Evolutionary conservation across 2,329 filamentous ascomycete species (phyloP).

Genomic region (Exophiala aquamarina): DNA sequence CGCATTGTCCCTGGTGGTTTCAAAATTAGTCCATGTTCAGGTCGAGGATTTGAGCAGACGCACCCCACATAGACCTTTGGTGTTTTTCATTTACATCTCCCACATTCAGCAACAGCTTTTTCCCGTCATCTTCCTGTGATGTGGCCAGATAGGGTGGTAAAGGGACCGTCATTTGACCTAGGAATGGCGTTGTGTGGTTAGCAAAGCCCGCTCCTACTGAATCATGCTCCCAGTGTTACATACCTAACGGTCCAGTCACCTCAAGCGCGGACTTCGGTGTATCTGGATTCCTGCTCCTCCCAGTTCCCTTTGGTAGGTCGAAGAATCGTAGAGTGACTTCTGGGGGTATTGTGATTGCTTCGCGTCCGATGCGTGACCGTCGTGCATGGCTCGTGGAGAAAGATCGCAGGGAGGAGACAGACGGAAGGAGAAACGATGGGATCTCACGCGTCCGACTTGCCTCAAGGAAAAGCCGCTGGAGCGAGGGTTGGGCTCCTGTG

Average conservation of each 20-base stretch:
- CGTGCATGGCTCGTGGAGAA: constrained; percentile 72
- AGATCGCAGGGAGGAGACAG: constrained; percentile 55
- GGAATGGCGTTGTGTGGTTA: constrained; percentile 24
- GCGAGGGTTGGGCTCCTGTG: constrained; percentile 60
- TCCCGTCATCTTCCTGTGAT: constrained; percentile 62
- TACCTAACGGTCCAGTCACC: constrained; percentile 78
- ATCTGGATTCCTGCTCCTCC: constrained; percentile 61
- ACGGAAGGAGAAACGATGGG: constrained; percentile 71
- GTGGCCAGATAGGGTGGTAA: constrained; percentile 79
- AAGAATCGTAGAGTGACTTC: constrained; percentile 74
- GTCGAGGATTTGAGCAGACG: constrained; percentile 29
- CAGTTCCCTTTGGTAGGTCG: constrained; percentile 60
- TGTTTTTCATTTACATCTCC: constrained; percentile 66
- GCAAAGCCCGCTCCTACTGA: constrained; percentile 10
- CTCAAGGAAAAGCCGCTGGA: constrained; percentile 56
- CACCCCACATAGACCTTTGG: constrained; percentile 97
- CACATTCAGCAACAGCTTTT: constrained; percentile 68
- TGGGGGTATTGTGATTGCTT: constrained; percentile 75
- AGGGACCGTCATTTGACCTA: constrained; percentile 73
- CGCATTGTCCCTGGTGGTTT: constrained; percentile 72
- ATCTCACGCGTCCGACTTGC: constrained; percentile 54
- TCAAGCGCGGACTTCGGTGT: constrained; percentile 65
- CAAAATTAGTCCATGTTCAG: constrained; percentile 6
- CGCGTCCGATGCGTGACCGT: constrained; percentile 81
- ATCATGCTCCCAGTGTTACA: constrained; percentile 29